Conservation (phyloP, 352 stramenopile species). For the Aphanomyces invadans region DNA sequence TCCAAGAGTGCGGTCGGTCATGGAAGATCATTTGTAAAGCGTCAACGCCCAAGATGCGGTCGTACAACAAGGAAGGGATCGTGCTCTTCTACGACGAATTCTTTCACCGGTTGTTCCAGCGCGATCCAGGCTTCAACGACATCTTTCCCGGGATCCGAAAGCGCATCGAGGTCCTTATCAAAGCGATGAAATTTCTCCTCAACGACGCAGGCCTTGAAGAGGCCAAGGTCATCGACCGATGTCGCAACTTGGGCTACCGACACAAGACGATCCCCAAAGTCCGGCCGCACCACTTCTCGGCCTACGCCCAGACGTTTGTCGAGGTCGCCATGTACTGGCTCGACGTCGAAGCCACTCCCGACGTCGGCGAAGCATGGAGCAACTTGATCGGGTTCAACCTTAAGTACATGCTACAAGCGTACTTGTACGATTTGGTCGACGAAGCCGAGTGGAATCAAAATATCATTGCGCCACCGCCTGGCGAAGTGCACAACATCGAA, state of each 20-base stretch:
- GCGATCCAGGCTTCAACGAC: slow-evolving; percentile 17
- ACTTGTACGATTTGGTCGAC: not conserved
- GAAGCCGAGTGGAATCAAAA: slow-evolving; percentile 22
- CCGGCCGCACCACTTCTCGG: slow-evolving; percentile 21
- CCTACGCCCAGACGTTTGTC: slow-evolving; percentile 15
- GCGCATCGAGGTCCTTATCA: slow-evolving; percentile 24
- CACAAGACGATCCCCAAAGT: slow-evolving; percentile 5
- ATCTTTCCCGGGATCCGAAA: slow-evolving; percentile 24
- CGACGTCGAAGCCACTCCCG: slow-evolving; percentile 11
- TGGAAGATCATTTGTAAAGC: slow-evolving; percentile 23
- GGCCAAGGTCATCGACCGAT: not conserved
- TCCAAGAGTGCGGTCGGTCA: not conserved
- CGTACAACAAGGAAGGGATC: slow-evolving; percentile 21
- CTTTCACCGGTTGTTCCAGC: slow-evolving; percentile 22
- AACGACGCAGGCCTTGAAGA: not conserved
- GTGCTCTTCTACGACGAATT: slow-evolving; percentile 25
- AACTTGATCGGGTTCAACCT: slow-evolving; percentile 21
- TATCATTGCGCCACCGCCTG: not conserved
- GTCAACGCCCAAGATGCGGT: slow-evolving; percentile 11
- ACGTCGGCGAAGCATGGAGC: slow-evolving; percentile 23
- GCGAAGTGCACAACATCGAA: not conserved
- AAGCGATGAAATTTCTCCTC: slow-evolving; percentile 23
- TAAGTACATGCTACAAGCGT: slow-evolving; percentile 24
- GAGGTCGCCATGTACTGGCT: slow-evolving; percentile 25
- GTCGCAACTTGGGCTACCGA: slow-evolving; percentile 17